Conservation (phyloP, 345 rosid species). For the Murraya koenigii region DNA sequence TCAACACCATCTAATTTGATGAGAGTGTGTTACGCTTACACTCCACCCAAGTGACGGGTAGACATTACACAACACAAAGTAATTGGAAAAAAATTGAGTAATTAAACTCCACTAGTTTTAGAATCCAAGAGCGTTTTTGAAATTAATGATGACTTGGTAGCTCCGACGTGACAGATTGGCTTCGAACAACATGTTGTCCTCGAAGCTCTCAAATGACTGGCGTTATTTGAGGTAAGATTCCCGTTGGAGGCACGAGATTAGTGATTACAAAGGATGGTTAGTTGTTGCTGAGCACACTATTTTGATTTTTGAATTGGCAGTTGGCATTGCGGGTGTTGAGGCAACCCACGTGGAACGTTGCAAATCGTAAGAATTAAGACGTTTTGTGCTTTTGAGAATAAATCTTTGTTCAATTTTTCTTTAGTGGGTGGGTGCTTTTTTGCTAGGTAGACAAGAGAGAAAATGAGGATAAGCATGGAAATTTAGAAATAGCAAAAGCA, state of each 20-base stretch:
- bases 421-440: background rate
- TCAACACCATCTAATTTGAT: too few species aligned
- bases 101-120: background rate
- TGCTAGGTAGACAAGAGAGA: background rate
- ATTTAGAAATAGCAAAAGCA: too few species aligned
- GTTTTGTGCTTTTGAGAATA: background rate
- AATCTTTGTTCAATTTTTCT: background rate
- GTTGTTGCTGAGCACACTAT: too few species aligned
- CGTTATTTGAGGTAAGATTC: background rate
- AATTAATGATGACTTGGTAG: background rate
- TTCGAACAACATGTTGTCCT: background rate
- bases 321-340: background rate
- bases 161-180: conserved; percentile 14
- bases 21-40: too few species aligned
- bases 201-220: background rate
- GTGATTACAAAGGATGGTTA: background rate
- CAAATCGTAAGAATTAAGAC: background rate
- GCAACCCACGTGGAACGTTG: background rate
- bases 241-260: background rate
- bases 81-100: background rate
- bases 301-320: too few species aligned
- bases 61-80: too few species aligned
- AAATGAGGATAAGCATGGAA: background rate
- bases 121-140: background rate
- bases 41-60: too few species aligned